These are phyloP conservation scores for Thinopyrum elongatum DNA, from an alignment of 176 grass and related monocot species.

Conservation along the genomic window DNA sequence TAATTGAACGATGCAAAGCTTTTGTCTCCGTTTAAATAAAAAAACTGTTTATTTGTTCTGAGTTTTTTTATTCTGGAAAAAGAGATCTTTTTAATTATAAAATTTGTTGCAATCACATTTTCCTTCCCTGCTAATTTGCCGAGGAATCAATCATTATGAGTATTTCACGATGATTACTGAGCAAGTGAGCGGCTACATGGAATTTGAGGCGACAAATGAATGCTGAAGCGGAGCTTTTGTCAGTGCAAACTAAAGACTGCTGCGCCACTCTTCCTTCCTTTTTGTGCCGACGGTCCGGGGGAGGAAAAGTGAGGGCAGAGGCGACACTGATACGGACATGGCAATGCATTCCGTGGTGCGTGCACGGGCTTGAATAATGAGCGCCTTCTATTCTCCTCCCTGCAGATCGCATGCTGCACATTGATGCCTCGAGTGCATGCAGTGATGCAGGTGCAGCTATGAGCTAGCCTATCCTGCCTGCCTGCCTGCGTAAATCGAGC, in stretches of 20 bases:
- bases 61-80: too few species aligned
- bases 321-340: constrained; percentile 15
- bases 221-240: constrained; percentile 16
- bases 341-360: background rate
- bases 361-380: constrained; percentile 38
- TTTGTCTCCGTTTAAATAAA: too few species aligned
- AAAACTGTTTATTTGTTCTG: too few species aligned
- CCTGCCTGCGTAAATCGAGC: constrained; percentile 22
- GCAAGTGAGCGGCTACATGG: background rate
- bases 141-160: too few species aligned
- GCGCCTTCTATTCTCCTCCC: background rate
- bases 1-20: too few species aligned
- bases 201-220: constrained; percentile 5
- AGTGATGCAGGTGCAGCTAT: background rate
- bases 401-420: constrained; percentile 8
- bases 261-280: background rate
- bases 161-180: too few species aligned
- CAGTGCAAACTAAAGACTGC: constrained; percentile 4
- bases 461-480: background rate
- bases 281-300: constrained; percentile 16
- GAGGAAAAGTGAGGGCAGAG: constrained; percentile 28
- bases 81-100: too few species aligned
- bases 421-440: constrained; percentile 19
- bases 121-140: too few species aligned
- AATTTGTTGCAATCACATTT: too few species aligned